Base-by-base conservation (phyloP, 495 filamentous ascomycete species). In the Penicillium roqueforti region DNA sequence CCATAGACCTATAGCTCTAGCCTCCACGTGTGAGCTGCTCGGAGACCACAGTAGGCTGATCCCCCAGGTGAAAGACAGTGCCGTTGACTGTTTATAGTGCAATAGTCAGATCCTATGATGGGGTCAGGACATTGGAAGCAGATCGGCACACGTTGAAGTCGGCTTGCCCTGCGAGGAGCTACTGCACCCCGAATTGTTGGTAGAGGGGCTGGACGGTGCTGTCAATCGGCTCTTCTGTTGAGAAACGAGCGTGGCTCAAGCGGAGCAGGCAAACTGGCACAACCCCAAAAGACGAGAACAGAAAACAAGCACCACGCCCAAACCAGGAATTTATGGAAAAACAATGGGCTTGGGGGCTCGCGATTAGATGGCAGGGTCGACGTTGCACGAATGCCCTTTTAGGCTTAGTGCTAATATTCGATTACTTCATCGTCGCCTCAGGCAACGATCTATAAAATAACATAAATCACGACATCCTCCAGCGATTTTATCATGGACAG, bases 1-100 rank as follows among this genome's bases (percentile, higher is more conserved):
- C 70, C 74, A 75, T 73, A 20, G 39, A 19, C n/a, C 19, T 52
- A 43, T 52, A 25, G 50, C 50, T 31, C 20, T 43, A 52, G 40
- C 29, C 11, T 43, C 38, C 50, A 44, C 38, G 16, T 20, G 26
- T 36, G 19, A 36, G 50, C 50, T 43, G 26, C 40, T 41, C 13
- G 37, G 20, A 11, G 50, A 40, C 51, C 51, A 46, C 32, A 25
- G 31, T 8, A 45, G 41, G 42, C 51, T 28, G 10, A 28, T 28
- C 29, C 9, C 23, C 22, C 29, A 22, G 23, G 14, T 28, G 11
- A 22, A 47, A 16, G 51, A 39, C 16, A 47, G 22, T 16, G 23
- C 16, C 39, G 14, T 34, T 31, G 16, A 13, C 28, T 23, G 26
- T 28, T 28, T 42, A 25, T 19, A 36, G 42, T 37, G 44, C 53